Base-by-base conservation (phyloP, 2,329 filamentous ascomycete genomes). In the Laburnicola sp. region DNA sequence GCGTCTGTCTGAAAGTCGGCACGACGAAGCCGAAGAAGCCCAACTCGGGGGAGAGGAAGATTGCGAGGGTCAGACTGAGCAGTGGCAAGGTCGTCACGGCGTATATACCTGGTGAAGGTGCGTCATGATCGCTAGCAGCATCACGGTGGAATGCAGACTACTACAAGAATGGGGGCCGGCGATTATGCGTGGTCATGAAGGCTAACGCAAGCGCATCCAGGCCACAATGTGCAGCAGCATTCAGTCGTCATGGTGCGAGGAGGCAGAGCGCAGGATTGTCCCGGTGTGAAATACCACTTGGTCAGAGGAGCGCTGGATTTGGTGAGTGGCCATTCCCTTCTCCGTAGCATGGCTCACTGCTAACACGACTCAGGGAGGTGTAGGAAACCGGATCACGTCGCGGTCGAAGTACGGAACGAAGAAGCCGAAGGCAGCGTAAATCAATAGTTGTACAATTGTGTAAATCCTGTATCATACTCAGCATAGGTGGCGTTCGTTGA, bases 191-290 rank as follows among this genome's bases (percentile, higher is more conserved):
- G 22, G 52, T 22, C 34, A 34, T 36, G 40, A 22, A 31, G 23
- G 48, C 54, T 62, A 53, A 62, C 44, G 25, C 23, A 16, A 32
- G 10, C 31, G 46, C 21, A 22, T 4, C 2, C 60, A 85, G 83
- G 94, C 42, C 94, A 99, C 78, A 99, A 97, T 75, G 92, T 97
- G 60, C 93, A 97, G 81, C 94, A 97, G 82, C 95, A 99, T 80
- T 95, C 89, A 65, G 94, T 99, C 40, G 94, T 99, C 49, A 80
- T 97, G 60, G 92, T 99, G n/a, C 82, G 94, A 60, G 94, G 94
- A 51, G 94, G 94, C 2, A 82, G 94, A 71, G 86, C 85, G 59
- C 94, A 97, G 82, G 94, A 99, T 86, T 99, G 94, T 78, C 94
- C 94, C 55, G 94, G 94, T 86, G 94, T 99, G 76, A 87, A 92